Evolutionary conservation across 148 eudicot genomes (phyloP).

Genomic region (Simmondsia chinensis): DNA sequence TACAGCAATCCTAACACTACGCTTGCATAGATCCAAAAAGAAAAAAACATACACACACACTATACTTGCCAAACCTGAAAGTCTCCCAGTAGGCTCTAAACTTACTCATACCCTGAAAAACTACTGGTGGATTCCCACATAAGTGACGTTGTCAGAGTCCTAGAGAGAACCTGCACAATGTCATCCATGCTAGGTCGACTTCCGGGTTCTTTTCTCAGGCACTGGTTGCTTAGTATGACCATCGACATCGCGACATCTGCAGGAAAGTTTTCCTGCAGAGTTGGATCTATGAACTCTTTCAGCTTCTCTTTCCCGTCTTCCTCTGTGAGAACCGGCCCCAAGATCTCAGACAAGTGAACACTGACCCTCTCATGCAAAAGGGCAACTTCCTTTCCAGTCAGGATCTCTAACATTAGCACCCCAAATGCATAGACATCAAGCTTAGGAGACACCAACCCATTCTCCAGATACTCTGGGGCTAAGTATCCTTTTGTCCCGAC

Average conservation of each 20-base stretch:
- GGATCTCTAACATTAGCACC: slow-evolving; percentile 52
- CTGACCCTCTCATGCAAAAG: slow-evolving; percentile 28
- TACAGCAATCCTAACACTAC: no score
- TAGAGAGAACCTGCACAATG: slow-evolving; percentile 33
- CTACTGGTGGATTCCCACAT: slow-evolving; percentile 21
- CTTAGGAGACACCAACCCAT: slow-evolving; percentile 50
- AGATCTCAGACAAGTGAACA: slow-evolving; percentile 29
- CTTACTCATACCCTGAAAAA: no score
- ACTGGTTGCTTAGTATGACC: slow-evolving; percentile 37
- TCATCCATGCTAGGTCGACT: slow-evolving; percentile 46
- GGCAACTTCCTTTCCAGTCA: slow-evolving; percentile 54
- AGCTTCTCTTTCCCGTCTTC: slow-evolving; percentile 17
- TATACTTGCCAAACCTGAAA: no score
- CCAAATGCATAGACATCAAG: slow-evolving; percentile 81
- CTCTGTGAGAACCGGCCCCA: slow-evolving; percentile 21
- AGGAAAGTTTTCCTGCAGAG: slow-evolving; percentile 37
- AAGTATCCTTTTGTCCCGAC: slow-evolving; percentile 48
- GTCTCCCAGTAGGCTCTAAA: no score
- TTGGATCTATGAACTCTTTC: slow-evolving; percentile 35
- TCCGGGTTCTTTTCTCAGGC: slow-evolving; percentile 47
- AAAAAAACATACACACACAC: no score
- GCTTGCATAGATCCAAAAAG: no score
- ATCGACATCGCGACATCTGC: slow-evolving; percentile 33
- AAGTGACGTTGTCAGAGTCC: slow-evolving; percentile 25
- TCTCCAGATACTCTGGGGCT: slow-evolving; percentile 69